phyloP scores from a whole-genome alignment of 208 protist species.

The Tritrichomonas musculus region DNA sequence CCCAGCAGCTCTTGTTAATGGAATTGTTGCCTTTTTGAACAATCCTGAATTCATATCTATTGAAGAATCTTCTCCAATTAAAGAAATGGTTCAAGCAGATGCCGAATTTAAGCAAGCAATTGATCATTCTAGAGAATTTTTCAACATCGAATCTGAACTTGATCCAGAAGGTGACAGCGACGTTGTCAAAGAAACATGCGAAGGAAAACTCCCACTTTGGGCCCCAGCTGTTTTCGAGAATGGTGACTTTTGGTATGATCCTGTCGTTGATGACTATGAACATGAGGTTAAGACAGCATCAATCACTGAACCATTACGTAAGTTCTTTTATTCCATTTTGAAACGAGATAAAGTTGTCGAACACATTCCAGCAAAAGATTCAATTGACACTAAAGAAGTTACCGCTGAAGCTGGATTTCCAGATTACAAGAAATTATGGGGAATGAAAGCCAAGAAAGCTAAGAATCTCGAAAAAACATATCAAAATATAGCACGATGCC shows the following conservation, averaged over 20 bases:
- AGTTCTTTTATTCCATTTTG: background rate
- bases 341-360: background rate
- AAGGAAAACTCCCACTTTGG: background rate
- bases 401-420: background rate
- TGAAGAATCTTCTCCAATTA: background rate
- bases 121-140: background rate
- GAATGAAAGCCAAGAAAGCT: background rate
- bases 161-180: background rate
- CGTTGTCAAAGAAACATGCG: background rate
- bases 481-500: background rate
- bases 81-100: background rate
- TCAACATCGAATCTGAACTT: background rate
- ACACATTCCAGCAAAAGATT: background rate
- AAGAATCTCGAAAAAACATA: background rate
- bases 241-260: slow-evolving; percentile 6
- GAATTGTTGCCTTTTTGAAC: background rate
- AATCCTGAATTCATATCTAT: background rate
- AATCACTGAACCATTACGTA: background rate
- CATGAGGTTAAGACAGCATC: background rate
- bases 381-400: background rate
- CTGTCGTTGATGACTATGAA: slow-evolving; percentile 19
- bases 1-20: background rate
- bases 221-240: background rate
- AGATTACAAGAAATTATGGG: background rate
- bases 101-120: background rate